phyloP scores from a whole-genome alignment of 345 rosid species.

The Excoecaria cochinchinensis region DNA sequence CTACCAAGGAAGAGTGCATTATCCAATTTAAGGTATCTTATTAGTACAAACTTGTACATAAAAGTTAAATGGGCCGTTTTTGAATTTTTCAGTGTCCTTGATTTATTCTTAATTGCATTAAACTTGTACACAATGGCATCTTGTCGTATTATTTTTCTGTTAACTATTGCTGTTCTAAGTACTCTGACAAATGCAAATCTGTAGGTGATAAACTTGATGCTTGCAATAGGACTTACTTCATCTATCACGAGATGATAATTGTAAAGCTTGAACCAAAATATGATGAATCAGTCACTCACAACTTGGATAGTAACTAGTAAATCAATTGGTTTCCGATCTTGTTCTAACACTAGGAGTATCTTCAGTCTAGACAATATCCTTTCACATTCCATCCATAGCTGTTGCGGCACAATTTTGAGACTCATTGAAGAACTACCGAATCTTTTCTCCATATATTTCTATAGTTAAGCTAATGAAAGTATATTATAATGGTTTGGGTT shows the following conservation, averaged over 20 bases:
- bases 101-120: neutral
- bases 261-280: neutral
- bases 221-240: neutral
- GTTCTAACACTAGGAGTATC: neutral
- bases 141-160: neutral
- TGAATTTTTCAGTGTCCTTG: neutral
- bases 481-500: neutral
- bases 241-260: neutral
- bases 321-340: neutral
- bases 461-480: neutral
- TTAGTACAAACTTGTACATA: neutral
- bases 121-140: neutral
- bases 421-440: neutral
- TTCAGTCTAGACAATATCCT: neutral
- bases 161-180: neutral
- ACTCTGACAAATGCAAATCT: slow-evolving; percentile 1
- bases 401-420: neutral
- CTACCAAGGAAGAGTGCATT: slow-evolving; percentile 78
- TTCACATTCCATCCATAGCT: neutral
- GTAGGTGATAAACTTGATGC: neutral
- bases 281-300: neutral
- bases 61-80: neutral
- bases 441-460: neutral
- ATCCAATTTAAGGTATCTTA: slow-evolving; percentile 73
- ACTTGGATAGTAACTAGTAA: neutral